Conservation (phyloP, 768 basidiomycete species). For the Tulasnella sp. region DNA sequence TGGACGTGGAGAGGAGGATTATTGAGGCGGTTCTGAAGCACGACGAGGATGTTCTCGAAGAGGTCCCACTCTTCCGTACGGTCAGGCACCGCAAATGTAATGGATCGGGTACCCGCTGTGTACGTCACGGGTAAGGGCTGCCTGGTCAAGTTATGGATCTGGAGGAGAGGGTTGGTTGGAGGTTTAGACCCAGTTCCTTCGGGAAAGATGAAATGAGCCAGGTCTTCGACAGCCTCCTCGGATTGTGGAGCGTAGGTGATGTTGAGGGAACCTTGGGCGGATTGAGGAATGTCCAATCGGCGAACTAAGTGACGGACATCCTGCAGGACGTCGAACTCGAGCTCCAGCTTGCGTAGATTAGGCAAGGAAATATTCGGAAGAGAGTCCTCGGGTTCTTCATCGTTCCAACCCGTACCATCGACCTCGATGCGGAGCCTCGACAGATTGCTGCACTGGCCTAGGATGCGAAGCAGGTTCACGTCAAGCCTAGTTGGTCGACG, state of each 20-base stretch:
- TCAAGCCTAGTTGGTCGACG: background rate
- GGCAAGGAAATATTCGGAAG: background rate
- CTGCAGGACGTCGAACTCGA: background rate
- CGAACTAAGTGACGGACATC: background rate
- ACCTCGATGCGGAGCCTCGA: background rate
- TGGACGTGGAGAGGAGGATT: background rate
- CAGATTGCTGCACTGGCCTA: background rate
- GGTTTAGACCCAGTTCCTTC: background rate
- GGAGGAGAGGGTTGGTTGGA: background rate
- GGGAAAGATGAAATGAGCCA: slow-evolving; percentile 1
- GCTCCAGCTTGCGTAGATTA: background rate
- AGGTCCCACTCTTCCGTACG: background rate
- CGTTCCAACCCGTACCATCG: background rate
- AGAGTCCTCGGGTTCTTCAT: background rate
- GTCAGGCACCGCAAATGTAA: background rate
- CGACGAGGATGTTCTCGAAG: background rate
- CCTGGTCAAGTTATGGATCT: background rate
- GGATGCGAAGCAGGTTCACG: background rate
- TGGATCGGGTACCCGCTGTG: background rate
- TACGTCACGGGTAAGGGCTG: background rate
- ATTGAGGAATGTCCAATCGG: background rate
- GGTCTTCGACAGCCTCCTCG: background rate
- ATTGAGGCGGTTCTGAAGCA: background rate
- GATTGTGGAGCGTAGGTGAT: background rate
- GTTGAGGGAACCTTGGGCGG: background rate